Evolutionary conservation across 306 rosid genomes (phyloP).

Genomic region (Cucurbita argyrosperma): DNA sequence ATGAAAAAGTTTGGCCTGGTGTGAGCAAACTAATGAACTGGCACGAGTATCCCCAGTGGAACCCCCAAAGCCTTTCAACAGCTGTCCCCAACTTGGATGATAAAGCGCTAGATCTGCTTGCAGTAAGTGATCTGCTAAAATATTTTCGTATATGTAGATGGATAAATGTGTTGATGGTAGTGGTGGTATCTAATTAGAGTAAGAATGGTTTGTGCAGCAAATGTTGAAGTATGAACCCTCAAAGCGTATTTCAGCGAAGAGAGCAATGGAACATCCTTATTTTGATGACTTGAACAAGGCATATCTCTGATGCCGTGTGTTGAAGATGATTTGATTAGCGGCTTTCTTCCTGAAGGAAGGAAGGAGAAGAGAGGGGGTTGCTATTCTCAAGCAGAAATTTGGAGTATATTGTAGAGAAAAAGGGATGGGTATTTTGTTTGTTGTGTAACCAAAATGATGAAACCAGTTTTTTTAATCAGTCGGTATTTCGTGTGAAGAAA

Average conservation of each 20-base stretch:
- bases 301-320: conserved; percentile 16
- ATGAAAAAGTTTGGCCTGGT: conserved; percentile 86
- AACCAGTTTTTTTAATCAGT: not conserved
- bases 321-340: not conserved
- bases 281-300: conserved; percentile 46
- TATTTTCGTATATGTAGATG: not conserved
- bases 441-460: not conserved
- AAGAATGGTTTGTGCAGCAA: conserved; percentile 28
- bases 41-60: conserved; percentile 98
- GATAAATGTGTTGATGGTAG: not conserved
- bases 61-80: conserved; percentile 41
- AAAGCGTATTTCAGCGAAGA: conserved; percentile 69
- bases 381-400: conserved; percentile 1
- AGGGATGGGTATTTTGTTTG: not conserved
- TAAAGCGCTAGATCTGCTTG: conserved; percentile 48
- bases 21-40: conserved; percentile 81
- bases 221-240: conserved; percentile 77
- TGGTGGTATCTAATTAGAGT: not conserved
- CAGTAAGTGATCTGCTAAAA: conserved; percentile 19
- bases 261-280: conserved; percentile 87
- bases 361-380: not conserved
- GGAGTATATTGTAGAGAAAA: not conserved
- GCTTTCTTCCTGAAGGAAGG: too few relatives aligned
- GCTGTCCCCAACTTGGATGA: conserved; percentile 62
- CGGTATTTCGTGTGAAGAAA: not conserved